Conservation (phyloP, 73 alveolate genomes). For the Halteria grandinella region DNA sequence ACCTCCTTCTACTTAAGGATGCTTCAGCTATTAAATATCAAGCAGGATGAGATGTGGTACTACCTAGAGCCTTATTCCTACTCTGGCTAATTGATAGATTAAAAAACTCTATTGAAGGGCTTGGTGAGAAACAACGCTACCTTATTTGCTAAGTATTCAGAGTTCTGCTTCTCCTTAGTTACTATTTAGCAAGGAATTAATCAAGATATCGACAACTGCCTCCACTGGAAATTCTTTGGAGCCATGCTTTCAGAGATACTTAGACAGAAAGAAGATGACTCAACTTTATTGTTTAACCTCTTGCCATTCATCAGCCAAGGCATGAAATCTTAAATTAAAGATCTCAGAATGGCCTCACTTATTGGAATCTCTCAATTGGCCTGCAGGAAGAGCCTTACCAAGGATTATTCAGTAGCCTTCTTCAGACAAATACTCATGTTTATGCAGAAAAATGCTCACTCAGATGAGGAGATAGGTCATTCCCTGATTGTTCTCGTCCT, state of each 20-base stretch:
- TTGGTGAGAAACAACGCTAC: constrained; percentile 30
- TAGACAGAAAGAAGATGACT: neutral
- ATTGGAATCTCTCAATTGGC: constrained; percentile 18
- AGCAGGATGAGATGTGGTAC: constrained; percentile 39
- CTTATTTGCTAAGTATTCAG: constrained; percentile 18
- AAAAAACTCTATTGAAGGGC: neutral
- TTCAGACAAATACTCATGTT: neutral
- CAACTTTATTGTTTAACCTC: constrained; percentile 7
- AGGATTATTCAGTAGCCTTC: constrained; percentile 29
- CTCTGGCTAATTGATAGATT: constrained; percentile 20
- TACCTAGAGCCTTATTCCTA: constrained; percentile 36
- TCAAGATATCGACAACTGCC: neutral
- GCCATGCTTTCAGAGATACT: neutral
- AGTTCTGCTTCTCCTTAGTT: constrained; percentile 8
- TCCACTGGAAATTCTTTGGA: constrained; percentile 23
- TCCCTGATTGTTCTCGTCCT: neutral
- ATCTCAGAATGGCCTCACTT: constrained; percentile 12
- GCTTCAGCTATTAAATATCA: constrained; percentile 21
- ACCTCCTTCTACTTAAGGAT: constrained; percentile 28
- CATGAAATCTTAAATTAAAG: constrained; percentile 22
- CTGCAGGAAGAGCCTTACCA: constrained; percentile 25
- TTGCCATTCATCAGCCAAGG: constrained; percentile 33
- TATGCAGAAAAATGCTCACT: neutral
- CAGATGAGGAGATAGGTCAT: constrained; percentile 10
- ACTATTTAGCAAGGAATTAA: neutral